Evolutionary conservation across 352 stramenopile genomes (phyloP).

Genomic region (Globisporangium yorkense): DNA sequence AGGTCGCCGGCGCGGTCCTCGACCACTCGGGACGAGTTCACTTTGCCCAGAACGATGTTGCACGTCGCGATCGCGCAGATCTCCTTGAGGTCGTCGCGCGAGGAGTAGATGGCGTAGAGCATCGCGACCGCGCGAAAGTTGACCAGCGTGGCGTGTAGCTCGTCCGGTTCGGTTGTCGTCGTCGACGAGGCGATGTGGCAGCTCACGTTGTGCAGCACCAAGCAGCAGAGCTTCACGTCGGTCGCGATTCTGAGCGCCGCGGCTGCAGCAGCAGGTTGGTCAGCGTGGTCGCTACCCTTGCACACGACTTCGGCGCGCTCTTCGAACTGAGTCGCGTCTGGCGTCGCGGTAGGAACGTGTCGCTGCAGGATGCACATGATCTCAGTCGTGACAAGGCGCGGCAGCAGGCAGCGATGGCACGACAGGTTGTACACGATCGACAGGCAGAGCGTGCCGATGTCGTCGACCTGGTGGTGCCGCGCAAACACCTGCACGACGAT

Average conservation of each 20-base stretch:
- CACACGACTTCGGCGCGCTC: not conserved
- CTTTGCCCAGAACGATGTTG: conserved; percentile 56
- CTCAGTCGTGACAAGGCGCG: conserved; percentile 41
- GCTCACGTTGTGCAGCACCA: conserved; percentile 76
- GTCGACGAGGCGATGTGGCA: conserved; percentile 15
- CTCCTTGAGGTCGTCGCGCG: conserved; percentile 44
- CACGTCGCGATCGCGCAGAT: conserved; percentile 48
- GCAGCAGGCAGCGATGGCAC: conserved; percentile 40
- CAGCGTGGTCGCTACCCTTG: not conserved
- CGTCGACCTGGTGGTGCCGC: conserved; percentile 33
- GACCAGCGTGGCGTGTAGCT: conserved; percentile 39
- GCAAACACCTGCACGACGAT: conserved; percentile 63
- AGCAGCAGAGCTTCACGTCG: conserved; percentile 44
- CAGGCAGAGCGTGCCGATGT: conserved; percentile 62
- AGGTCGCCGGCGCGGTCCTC: conserved; percentile 43
- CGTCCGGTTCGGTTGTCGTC: not conserved
- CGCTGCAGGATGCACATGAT: conserved; percentile 53
- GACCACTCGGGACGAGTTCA: conserved; percentile 60
- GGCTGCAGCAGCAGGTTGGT: not conserved
- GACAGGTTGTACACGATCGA: conserved; percentile 75
- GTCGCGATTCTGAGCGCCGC: not conserved
- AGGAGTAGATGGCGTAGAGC: conserved; percentile 46
- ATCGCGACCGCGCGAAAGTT: conserved; percentile 33
- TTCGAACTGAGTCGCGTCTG: not conserved
- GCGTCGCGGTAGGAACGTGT: conserved; percentile 20